Conservation (phyloP, 2,329 filamentous ascomycete genomes). For the Pseudogymnoascus sp. region DNA sequence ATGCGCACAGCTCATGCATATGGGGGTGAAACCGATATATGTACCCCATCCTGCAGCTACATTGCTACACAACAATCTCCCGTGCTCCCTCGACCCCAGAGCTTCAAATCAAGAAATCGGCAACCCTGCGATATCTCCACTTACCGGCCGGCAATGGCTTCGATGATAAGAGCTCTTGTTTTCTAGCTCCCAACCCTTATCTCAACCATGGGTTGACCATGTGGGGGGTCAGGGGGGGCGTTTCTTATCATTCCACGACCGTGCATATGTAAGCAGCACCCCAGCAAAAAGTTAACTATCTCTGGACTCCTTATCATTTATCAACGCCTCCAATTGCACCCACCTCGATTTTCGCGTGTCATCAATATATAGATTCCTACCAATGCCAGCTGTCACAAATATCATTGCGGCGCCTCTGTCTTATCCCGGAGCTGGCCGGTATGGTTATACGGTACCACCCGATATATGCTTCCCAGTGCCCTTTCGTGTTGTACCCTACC, state of each 20-base stretch:
- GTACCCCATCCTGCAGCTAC: background rate
- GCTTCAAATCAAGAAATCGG: background rate
- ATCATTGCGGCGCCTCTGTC: background rate
- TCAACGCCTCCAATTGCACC: background rate
- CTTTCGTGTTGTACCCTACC: background rate
- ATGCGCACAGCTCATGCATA: background rate
- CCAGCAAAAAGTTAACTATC: background rate
- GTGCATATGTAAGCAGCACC: conserved; percentile 1
- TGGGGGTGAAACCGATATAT: background rate
- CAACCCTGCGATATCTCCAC: background rate
- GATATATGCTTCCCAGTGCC: background rate
- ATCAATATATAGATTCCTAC: background rate
- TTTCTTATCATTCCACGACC: background rate
- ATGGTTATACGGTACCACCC: background rate
- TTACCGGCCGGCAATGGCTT: background rate
- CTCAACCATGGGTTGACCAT: background rate
- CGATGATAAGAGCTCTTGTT: background rate
- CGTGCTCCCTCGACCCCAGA: background rate
- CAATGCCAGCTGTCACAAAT: background rate
- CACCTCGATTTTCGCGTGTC: background rate
- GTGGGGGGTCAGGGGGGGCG: background rate
- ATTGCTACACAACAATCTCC: background rate
- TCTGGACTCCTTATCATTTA: conserved; percentile 3
- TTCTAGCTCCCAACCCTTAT: conserved; percentile 2
- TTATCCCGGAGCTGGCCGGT: background rate